phyloP scores from a whole-genome alignment of 148 eudicot species.

The Chenopodium formosanum region DNA sequence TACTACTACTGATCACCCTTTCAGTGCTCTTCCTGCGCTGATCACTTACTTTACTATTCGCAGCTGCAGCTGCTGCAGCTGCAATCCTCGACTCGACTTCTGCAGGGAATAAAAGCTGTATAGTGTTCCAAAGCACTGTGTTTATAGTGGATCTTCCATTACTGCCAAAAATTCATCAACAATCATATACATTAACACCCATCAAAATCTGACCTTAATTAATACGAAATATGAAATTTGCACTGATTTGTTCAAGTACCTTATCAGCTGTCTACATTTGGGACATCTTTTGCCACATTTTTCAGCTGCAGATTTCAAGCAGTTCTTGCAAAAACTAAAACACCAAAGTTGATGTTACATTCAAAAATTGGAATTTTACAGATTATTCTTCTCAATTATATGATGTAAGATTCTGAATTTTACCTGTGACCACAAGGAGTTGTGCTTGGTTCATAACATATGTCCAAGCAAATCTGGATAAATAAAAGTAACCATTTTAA shows the following conservation, averaged over 20 bases:
- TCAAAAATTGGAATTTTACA: not conserved
- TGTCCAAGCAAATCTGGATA: slow-evolving; percentile 90
- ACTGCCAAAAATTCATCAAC: slow-evolving; percentile 31
- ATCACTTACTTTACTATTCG: slow-evolving; percentile 31
- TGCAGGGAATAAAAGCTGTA: slow-evolving; percentile 85
- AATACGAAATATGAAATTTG: not conserved
- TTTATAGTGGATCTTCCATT: slow-evolving; percentile 89
- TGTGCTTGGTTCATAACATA: slow-evolving; percentile 93
- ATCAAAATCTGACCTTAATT: not conserved
- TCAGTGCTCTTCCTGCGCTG: slow-evolving; percentile 17
- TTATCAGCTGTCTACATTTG: slow-evolving; percentile 86
- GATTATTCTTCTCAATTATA: not conserved
- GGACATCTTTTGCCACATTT: slow-evolving; percentile 89
- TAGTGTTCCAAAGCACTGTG: slow-evolving; percentile 99
- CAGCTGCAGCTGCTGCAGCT: slow-evolving; percentile 31
- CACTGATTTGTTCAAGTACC: slow-evolving; percentile 36
- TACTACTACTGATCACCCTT: not conserved
- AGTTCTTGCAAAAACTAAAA: slow-evolving; percentile 83
- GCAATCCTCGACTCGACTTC: slow-evolving; percentile 80
- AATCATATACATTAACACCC: not conserved
- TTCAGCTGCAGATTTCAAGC: slow-evolving; percentile 82
- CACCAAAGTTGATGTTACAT: not conserved
- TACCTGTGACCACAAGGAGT: slow-evolving; percentile 99
- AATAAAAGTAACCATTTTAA: slow-evolving; percentile 1
- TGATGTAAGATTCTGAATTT: not conserved